These are phyloP conservation scores for Candida corydali DNA, from an alignment of 805 yeast species.

Conservation along the genomic window DNA sequence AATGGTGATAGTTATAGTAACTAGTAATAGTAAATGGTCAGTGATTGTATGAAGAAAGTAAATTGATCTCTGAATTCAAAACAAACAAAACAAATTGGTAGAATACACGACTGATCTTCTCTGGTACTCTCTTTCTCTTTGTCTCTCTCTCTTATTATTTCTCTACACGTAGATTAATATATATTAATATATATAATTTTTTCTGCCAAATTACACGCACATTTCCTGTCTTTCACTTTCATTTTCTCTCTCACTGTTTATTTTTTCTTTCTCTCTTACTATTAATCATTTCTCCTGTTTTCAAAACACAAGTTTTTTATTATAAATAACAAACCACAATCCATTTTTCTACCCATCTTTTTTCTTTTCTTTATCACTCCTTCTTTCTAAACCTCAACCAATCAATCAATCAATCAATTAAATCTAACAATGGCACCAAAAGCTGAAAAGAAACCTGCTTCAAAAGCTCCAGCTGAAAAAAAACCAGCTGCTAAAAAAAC, in stretches of 20 bases:
- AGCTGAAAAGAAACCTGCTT: conserved; percentile 78
- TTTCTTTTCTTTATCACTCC: conserved; percentile 3
- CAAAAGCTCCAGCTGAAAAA: conserved; percentile 97
- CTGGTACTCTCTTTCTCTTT: conserved; percentile 1
- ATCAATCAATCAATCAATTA: conserved; percentile 3
- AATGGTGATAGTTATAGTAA: no score
- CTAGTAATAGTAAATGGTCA: background rate
- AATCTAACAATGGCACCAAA: conserved; percentile 56
- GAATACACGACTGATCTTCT: no score
- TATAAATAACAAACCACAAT: conserved; percentile 9
- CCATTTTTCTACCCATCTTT: conserved; percentile 4
- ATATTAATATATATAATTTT: no score
- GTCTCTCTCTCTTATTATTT: background rate
- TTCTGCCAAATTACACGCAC: no score
- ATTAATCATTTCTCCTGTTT: background rate
- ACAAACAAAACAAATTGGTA: no score
- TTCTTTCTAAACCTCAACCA: background rate
- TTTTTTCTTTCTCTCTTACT: no score
- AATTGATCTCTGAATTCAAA: background rate
- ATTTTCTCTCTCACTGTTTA: background rate
- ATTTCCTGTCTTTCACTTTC: no score
- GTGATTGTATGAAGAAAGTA: no score
- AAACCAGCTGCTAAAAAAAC: conserved; percentile 89
- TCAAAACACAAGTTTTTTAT: conserved; percentile 1
- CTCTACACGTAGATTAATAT: background rate